phyloP scores from a whole-genome alignment of 176 grass and related monocot genomes.

The Musa schizocarpa region DNA sequence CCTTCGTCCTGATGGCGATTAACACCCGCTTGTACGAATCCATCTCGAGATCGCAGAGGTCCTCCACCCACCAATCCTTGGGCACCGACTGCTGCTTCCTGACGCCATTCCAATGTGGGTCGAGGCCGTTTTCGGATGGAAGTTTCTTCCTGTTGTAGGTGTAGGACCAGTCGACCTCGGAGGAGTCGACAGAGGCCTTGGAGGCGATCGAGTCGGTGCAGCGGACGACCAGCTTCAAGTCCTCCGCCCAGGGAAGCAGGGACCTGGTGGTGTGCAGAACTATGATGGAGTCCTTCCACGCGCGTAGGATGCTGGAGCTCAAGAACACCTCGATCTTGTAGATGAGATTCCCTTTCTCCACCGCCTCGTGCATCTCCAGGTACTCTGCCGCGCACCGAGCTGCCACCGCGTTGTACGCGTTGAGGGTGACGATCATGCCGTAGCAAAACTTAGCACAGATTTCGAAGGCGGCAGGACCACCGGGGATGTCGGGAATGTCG shows the following conservation, averaged over 20 bases:
- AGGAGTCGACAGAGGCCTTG: constrained; percentile 78
- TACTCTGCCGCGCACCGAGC: constrained; percentile 83
- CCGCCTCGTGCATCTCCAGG: constrained; percentile 86
- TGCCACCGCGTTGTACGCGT: constrained; percentile 89
- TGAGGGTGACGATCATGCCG: constrained; percentile 90
- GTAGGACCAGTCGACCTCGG: constrained; percentile 90
- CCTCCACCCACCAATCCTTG: constrained; percentile 95
- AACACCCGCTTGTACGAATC: constrained; percentile 82
- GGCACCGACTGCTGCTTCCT: constrained; percentile 67
- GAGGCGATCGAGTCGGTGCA: constrained; percentile 73
- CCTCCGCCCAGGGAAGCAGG: constrained; percentile 61
- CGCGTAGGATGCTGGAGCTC: constrained; percentile 69
- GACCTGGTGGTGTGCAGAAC: constrained; percentile 78
- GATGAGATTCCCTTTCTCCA: constrained; percentile 96
- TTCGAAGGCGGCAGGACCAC: constrained; percentile 85
- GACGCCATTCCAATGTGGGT: constrained; percentile 82
- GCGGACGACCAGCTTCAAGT: constrained; percentile 74
- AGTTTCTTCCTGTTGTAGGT: constrained; percentile 97
- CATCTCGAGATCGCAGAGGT: constrained; percentile 89
- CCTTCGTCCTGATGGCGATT: constrained; percentile 45
- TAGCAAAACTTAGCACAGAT: constrained; percentile 98
- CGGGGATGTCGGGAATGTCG: constrained; percentile 80
- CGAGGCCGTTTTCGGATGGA: constrained; percentile 61
- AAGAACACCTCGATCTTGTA: constrained; percentile 98
- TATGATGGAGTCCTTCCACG: constrained; percentile 94